Evolutionary conservation across 2,329 filamentous ascomycete genomes (phyloP).

Genomic region (Claviceps arundinis): DNA sequence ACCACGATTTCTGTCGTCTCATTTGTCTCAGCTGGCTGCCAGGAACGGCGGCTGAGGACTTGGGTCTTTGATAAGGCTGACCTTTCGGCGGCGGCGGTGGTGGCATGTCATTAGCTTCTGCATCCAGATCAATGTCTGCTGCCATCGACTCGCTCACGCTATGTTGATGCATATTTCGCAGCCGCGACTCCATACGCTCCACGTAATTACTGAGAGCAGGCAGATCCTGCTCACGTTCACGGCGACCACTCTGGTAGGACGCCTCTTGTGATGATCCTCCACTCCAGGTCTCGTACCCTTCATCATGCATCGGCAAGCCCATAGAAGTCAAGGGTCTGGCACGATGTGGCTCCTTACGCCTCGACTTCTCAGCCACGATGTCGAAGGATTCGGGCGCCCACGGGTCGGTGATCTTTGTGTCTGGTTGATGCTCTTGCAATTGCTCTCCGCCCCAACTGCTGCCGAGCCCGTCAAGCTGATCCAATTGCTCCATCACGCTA

Average conservation of each 20-base stretch:
- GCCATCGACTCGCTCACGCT: constrained; percentile 24
- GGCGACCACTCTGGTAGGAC: constrained; percentile 26
- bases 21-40: constrained; percentile 32
- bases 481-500: constrained; percentile 88
- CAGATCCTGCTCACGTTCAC: constrained; percentile 39
- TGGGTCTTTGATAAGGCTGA: constrained; percentile 37
- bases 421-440: constrained; percentile 25
- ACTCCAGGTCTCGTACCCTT: constrained; percentile 47
- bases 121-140: constrained; percentile 6
- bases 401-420: constrained; percentile 47
- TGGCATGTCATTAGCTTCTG: constrained; percentile 34
- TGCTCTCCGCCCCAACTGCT: constrained; percentile 39
- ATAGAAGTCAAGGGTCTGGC: constrained; percentile 55
- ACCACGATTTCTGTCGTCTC: constrained; percentile 58
- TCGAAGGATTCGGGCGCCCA: constrained; percentile 90
- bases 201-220: constrained; percentile 78
- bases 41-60: constrained; percentile 41
- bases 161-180: constrained; percentile 57
- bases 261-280: constrained; percentile 38
- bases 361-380: constrained; percentile 25
- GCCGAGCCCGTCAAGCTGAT: constrained; percentile 52
- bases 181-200: constrained; percentile 75
- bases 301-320: constrained; percentile 50
- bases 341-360: constrained; percentile 14
- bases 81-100: constrained; percentile 51